phyloP scores from a whole-genome alignment of 2,329 filamentous ascomycete species.

The Madurella fahalii region DNA sequence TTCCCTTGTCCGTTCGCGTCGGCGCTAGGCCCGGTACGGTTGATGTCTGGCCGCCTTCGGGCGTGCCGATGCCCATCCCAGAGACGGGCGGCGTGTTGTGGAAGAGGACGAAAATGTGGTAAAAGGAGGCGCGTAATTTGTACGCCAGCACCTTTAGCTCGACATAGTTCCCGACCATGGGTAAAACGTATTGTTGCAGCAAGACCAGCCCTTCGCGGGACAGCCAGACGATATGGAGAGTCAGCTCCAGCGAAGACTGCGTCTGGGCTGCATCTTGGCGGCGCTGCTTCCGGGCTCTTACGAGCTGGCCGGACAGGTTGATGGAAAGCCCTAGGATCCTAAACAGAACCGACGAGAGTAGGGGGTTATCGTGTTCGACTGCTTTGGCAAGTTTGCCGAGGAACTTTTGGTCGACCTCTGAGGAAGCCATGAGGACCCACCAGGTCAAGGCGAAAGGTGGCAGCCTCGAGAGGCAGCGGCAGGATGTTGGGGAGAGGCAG shows the following conservation, averaged over 20 bases:
- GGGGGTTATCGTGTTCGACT: conserved; percentile 71
- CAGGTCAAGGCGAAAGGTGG: background rate
- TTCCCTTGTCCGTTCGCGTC: conserved; percentile 44
- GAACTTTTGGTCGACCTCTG: conserved; percentile 96
- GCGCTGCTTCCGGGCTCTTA: conserved; percentile 77
- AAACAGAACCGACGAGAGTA: conserved; percentile 78
- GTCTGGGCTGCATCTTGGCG: conserved; percentile 74
- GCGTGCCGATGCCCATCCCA: conserved; percentile 50
- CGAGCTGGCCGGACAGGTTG: conserved; percentile 77
- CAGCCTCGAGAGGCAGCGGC: background rate
- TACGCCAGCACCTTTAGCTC: conserved; percentile 87
- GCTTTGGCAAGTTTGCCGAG: conserved; percentile 81
- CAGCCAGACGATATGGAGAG: conserved; percentile 90
- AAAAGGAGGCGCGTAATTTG: conserved; percentile 90
- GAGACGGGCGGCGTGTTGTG: conserved; percentile 83
- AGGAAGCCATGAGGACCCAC: conserved; percentile 74
- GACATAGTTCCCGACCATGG: conserved; percentile 71
- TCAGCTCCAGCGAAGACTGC: conserved; percentile 75
- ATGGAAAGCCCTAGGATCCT: conserved; percentile 89
- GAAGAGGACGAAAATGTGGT: conserved; percentile 94
- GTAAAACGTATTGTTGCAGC: conserved; percentile 81
- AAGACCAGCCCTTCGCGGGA: conserved; percentile 86
- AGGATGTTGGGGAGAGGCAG: background rate
- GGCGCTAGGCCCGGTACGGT: conserved; percentile 32
- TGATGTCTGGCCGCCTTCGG: conserved; percentile 39